Conservation (phyloP, 2,329 filamentous ascomycete genomes). For the Chaetomium globosum region DNA sequence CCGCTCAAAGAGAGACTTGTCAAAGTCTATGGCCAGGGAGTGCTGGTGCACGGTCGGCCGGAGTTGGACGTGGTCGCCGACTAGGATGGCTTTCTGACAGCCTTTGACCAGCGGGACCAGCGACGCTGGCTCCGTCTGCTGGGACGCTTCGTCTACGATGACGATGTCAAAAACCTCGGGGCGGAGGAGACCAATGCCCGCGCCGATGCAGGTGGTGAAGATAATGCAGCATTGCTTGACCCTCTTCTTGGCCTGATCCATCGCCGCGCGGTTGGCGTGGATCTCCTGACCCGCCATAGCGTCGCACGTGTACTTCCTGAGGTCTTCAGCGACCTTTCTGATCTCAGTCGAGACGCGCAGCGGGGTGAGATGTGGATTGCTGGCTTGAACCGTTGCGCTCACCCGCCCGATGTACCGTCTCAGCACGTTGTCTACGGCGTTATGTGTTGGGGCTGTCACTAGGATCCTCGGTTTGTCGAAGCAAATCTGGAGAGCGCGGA, state of each 20-base stretch:
- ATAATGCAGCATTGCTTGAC: slow-evolving; percentile 45
- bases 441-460: slow-evolving; percentile 50
- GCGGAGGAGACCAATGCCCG: slow-evolving; percentile 47
- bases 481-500: slow-evolving; percentile 40
- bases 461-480: slow-evolving; percentile 40
- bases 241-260: slow-evolving; percentile 44
- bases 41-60: slow-evolving; percentile 47
- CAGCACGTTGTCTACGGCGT: slow-evolving; percentile 51
- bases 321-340: slow-evolving; percentile 42
- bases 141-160: slow-evolving; percentile 52
- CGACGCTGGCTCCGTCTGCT: slow-evolving; percentile 49
- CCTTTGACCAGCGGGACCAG: slow-evolving; percentile 49
- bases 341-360: slow-evolving; percentile 43
- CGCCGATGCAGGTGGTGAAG: slow-evolving; percentile 51
- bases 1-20: slow-evolving; percentile 50
- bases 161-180: slow-evolving; percentile 45
- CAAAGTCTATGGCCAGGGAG: slow-evolving; percentile 42
- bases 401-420: slow-evolving; percentile 39
- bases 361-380: slow-evolving; percentile 15
- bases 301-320: slow-evolving; percentile 44
- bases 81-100: slow-evolving; percentile 47
- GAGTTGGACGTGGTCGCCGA: slow-evolving; percentile 53
- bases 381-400: slow-evolving; percentile 2
- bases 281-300: slow-evolving; percentile 41
- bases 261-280: slow-evolving; percentile 37